phyloP scores from a whole-genome alignment of 2,329 filamentous ascomycete genomes.

The Fusarium circinatum region DNA sequence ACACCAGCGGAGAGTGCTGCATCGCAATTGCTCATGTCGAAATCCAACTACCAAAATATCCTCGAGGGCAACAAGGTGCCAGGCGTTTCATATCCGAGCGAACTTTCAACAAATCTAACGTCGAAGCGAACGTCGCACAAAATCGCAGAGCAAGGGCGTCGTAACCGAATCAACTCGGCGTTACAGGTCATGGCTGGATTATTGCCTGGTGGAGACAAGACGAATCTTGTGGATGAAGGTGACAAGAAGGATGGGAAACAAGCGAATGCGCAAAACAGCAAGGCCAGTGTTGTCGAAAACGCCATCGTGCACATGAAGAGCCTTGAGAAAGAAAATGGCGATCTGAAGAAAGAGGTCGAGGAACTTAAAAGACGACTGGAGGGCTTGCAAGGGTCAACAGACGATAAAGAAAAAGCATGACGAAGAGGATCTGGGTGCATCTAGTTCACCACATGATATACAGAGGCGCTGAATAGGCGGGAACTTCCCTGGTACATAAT shows the following conservation, averaged over 20 bases:
- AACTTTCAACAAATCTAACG: constrained; percentile 90
- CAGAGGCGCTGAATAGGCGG: background rate
- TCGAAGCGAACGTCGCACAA: constrained; percentile 98
- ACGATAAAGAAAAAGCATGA: constrained; percentile 22
- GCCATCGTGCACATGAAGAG: constrained; percentile 95
- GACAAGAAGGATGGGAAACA: constrained; percentile 61
- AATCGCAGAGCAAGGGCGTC: constrained; percentile 93
- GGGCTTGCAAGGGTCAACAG: constrained; percentile 34
- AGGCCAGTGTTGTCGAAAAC: constrained; percentile 96
- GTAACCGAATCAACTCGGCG: constrained; percentile 95
- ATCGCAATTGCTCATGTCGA: constrained; percentile 84
- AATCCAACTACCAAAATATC: constrained; percentile 98
- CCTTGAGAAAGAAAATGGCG: constrained; percentile 77
- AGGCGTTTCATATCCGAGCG: constrained; percentile 89
- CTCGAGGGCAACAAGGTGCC: constrained; percentile 91
- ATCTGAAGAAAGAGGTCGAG: constrained; percentile 70
- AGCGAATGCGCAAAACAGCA: constrained; percentile 76
- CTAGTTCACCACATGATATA: background rate
- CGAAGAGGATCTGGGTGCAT: background rate
- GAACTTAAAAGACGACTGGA: constrained; percentile 48
- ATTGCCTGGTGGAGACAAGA: constrained; percentile 69
- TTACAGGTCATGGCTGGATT: constrained; percentile 90
- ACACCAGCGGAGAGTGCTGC: constrained; percentile 67
- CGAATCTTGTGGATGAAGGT: constrained; percentile 55
- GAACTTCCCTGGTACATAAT: constrained; percentile 10